A percentile compares a stretch with the other conserved stretches of the same genome.
phyloP scores from a whole-genome alignment of 306 rosid species.

The Chamaecrista fasciculata region DNA sequence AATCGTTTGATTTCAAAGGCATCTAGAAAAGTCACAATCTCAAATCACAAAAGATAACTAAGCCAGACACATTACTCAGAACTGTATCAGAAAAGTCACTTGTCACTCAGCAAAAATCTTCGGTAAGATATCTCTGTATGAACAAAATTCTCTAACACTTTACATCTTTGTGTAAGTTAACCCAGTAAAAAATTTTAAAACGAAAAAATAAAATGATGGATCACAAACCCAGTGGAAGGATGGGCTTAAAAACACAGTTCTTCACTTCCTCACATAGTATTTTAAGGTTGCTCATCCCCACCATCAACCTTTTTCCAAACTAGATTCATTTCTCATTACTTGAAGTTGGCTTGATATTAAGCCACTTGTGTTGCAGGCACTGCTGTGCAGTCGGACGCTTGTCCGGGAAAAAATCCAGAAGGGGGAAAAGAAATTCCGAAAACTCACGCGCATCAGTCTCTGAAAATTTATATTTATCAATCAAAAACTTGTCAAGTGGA shows the following conservation, averaged over 20 bases:
- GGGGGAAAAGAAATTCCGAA: slow-evolving; percentile 66
- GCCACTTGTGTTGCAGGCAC: slow-evolving; percentile 88
- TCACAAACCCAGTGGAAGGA: slow-evolving; percentile 48
- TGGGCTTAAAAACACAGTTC: slow-evolving; percentile 17
- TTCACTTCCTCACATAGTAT: slow-evolving; percentile 69
- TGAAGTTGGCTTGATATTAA: slow-evolving; percentile 37
- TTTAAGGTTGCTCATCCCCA: slow-evolving; percentile 62
- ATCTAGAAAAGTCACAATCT: not conserved
- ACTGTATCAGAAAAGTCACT: not conserved
- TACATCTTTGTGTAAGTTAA: slow-evolving; percentile 52
- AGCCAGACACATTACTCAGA: not conserved
- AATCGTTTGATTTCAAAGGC: not conserved
- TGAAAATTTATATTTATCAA: slow-evolving; percentile 71
- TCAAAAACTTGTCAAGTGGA: slow-evolving; percentile 66
- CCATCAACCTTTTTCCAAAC: slow-evolving; percentile 53
- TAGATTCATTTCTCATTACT: slow-evolving; percentile 37
- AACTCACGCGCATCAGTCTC: slow-evolving; percentile 68
- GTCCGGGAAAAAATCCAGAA: slow-evolving; percentile 82
- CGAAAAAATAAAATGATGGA: slow-evolving; percentile 32
- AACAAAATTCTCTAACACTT: slow-evolving; percentile 56
- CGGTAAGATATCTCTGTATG: slow-evolving; percentile 35
- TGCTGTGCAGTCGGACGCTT: slow-evolving; percentile 94
- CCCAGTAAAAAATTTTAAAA: slow-evolving; percentile 36
- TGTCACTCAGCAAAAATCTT: slow-evolving; percentile 6
- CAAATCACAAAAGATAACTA: not conserved